Percentiles rank a stretch among this genome's conserved stretches.
Evolutionary conservation across 768 basidiomycete species (phyloP).

Genomic region (Tephrocybe sp.): DNA sequence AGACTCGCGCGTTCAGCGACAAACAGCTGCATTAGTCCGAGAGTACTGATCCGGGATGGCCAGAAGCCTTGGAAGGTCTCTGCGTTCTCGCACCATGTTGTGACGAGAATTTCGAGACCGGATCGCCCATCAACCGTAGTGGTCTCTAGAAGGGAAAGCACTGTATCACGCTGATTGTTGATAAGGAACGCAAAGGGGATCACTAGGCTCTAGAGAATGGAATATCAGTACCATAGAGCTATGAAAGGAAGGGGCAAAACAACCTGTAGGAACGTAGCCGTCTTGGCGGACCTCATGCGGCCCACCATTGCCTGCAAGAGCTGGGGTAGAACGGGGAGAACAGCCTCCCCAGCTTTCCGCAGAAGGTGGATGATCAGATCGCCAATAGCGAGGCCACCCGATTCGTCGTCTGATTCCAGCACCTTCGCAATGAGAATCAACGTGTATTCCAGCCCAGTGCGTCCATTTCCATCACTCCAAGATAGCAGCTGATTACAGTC

Average conservation of each 20-base stretch:
- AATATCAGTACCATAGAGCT: no score
- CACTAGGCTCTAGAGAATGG: conserved; percentile 68
- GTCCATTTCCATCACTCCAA: conserved; percentile 69
- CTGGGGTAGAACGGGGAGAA: conserved; percentile 85
- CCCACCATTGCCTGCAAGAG: conserved; percentile 81
- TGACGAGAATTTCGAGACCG: conserved; percentile 85
- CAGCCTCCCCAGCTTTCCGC: conserved; percentile 74
- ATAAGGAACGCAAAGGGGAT: conserved; percentile 95
- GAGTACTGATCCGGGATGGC: conserved; percentile 82
- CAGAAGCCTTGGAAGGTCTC: conserved; percentile 96
- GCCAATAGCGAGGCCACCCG: conserved; percentile 90
- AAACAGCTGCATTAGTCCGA: conserved; percentile 80
- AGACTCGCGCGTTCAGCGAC: conserved; percentile 64
- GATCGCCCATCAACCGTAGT: conserved; percentile 58
- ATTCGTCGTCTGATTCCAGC: conserved; percentile 81
- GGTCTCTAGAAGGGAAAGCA: conserved; percentile 74
- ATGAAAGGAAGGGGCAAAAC: conserved; percentile 8
- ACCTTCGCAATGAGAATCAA: conserved; percentile 77
- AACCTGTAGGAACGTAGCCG: conserved; percentile 90
- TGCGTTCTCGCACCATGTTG: conserved; percentile 93
- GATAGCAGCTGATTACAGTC: conserved; percentile 78
- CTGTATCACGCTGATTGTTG: conserved; percentile 79
- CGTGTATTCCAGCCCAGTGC: conserved; percentile 74
- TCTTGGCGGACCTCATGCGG: conserved; percentile 82
- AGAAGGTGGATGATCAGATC: conserved; percentile 94